Base-by-base conservation (phyloP, 2,329 filamentous ascomycete genomes). In the Colletotrichum melonis region DNA sequence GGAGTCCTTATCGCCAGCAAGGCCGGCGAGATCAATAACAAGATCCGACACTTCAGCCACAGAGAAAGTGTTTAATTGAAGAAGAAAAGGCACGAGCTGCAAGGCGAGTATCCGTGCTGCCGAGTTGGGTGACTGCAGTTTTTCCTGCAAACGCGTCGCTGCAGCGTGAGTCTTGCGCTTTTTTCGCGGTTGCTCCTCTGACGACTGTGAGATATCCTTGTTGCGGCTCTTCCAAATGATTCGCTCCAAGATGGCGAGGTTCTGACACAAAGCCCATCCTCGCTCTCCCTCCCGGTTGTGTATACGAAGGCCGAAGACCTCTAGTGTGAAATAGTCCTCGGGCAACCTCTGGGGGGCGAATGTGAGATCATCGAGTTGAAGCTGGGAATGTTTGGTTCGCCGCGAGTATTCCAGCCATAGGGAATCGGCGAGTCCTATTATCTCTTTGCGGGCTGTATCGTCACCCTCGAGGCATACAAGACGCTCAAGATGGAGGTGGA, bases 321-420 rank as follows among this genome's bases (percentile, higher is more conserved):
- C 78, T 14, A 88, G 82, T 16, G 82, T 82, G 66, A 88, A 89
- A 76, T 82, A 86, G 77, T 86, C 82, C 66, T 77, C 70, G 75
- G 86, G 79, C 79, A 85, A 78, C 78, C 80, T 77, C 78, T 87
- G 80, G 76, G 85, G 76, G 58, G 87, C 79, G 75, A 94, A 93
- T 0, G 87, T 84, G 30, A 98, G 80, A 77, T 98, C 94, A 73
- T 94, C 91, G n/a, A 97, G 83, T 75, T 95, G 93, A 12, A 98
- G 86, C 49, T 92, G 90, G 60, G 94, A 92, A 72, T 91, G 90
- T 60, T 93, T 91, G 46, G 91, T 87, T 73, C 95, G 89, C 75
- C 87, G 92, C 4, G 90, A 87, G 81, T 98, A 98, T 78, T 98
- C 96, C 9, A 84, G 84, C 85, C 92, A 93, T n/a, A 99, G 83